A percentile compares a stretch with the other conserved stretches of the same genome.
These are phyloP conservation scores for Saposhnikovia divaricata DNA, from an alignment of 129 eudicot species.

Conservation along the genomic window DNA sequence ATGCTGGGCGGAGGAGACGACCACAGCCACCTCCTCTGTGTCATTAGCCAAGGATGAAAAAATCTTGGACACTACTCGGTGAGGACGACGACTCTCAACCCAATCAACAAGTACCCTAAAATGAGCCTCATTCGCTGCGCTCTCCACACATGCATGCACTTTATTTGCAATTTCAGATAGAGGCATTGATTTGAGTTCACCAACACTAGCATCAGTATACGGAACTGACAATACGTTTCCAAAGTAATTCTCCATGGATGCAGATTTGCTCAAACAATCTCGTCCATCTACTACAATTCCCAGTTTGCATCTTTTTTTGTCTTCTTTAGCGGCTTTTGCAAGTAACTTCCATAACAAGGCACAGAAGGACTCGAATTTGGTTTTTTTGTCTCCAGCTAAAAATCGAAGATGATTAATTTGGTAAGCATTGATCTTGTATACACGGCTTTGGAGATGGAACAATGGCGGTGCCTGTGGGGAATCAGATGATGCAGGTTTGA, in stretches of 20 bases:
- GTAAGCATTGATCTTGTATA: slow-evolving; percentile 18
- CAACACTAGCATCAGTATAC: neutral
- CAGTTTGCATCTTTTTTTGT: slow-evolving; percentile 7
- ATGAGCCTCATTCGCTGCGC: slow-evolving; percentile 18
- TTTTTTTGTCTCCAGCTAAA: slow-evolving; percentile 5
- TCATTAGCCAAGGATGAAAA: neutral
- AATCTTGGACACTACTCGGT: neutral
- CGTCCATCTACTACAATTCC: slow-evolving; percentile 24
- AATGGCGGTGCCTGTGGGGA: neutral
- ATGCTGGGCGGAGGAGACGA: slow-evolving; percentile 62
- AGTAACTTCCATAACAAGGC: slow-evolving; percentile 43
- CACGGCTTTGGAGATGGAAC: slow-evolving; percentile 20
- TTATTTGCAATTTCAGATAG: slow-evolving; percentile 6
- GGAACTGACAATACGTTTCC: slow-evolving; percentile 41
- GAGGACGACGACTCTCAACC: slow-evolving; percentile 23
- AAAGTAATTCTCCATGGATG: neutral
- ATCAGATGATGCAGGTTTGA: neutral
- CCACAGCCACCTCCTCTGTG: slow-evolving; percentile 25
- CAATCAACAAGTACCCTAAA: slow-evolving; percentile 29
- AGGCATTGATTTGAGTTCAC: slow-evolving; percentile 17
- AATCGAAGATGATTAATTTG: slow-evolving; percentile 21
- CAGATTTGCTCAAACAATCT: neutral
- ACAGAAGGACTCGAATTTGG: slow-evolving; percentile 30
- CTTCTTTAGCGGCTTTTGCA: neutral
- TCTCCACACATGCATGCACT: slow-evolving; percentile 19